Evolutionary conservation across 2,329 filamentous ascomycete genomes (phyloP).

Genomic region (Seiridium cupressi): DNA sequence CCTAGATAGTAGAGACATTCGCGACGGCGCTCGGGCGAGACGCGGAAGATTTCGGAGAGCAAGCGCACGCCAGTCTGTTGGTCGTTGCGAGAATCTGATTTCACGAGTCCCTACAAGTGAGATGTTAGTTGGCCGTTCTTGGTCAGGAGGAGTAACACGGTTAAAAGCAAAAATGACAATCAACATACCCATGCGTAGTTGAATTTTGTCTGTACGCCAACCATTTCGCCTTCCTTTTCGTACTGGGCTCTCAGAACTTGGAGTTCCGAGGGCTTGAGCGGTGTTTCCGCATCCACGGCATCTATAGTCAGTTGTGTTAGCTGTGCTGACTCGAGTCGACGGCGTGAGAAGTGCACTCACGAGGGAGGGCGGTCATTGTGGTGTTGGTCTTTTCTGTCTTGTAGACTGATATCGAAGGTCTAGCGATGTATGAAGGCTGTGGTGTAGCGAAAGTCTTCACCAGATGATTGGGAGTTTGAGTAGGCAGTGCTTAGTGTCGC

Average conservation of each 20-base stretch:
- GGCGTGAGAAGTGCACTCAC: conserved; percentile 16
- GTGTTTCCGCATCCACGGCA: conserved; percentile 96
- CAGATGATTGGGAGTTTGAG: background rate
- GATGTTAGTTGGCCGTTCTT: background rate
- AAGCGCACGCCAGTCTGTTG: conserved; percentile 94
- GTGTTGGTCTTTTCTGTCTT: background rate
- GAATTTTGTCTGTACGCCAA: conserved; percentile 97
- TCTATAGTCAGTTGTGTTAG: conserved; percentile 51
- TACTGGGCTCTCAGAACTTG: conserved; percentile 91
- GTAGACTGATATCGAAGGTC: background rate
- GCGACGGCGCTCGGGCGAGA: conserved; percentile 85
- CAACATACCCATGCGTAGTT: conserved; percentile 92
- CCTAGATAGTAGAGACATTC: conserved; percentile 99
- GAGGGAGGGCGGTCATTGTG: conserved; percentile 29
- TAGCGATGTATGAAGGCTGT: background rate
- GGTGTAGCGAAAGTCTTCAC: background rate
- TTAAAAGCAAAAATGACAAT: background rate
- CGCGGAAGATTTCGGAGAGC: conserved; percentile 94
- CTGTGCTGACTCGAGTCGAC: background rate
- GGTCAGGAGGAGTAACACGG: background rate
- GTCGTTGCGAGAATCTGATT: conserved; percentile 78
- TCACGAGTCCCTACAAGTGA: conserved; percentile 77
- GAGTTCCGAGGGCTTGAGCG: conserved; percentile 87
- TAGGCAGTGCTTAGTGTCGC: conserved; percentile 1
- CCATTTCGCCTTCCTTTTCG: conserved; percentile 96